Conservation (phyloP, 1,284 basidiomycete genomes). For the Chondrostereum purpureum region DNA sequence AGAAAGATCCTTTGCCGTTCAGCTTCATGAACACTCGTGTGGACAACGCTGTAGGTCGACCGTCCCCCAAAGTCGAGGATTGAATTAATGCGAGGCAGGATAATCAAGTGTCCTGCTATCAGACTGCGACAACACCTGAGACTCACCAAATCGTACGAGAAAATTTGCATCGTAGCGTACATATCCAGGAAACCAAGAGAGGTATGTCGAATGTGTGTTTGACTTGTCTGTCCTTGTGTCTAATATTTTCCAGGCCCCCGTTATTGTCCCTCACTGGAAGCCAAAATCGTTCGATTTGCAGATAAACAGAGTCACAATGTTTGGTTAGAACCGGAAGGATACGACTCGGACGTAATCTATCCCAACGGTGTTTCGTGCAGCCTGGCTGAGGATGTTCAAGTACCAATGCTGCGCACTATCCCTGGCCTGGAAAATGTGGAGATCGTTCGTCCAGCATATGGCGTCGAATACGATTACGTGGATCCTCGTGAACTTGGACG, state of each 20-base stretch:
- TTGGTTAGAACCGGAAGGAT: constrained; percentile 90
- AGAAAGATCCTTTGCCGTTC: constrained; percentile 55
- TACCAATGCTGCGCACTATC: constrained; percentile 74
- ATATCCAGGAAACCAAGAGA: constrained; percentile 84
- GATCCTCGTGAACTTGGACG: constrained; percentile 76
- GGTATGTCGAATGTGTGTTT: constrained; percentile 31
- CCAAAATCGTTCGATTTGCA: constrained; percentile 77
- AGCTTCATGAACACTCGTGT: constrained; percentile 45
- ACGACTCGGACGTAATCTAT: constrained; percentile 84
- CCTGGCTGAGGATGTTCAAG: constrained; percentile 78
- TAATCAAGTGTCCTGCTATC: constrained; percentile 70
- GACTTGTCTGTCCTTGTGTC: not conserved
- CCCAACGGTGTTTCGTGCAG: constrained; percentile 88
- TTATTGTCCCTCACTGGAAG: constrained; percentile 87
- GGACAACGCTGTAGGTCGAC: constrained; percentile 38
- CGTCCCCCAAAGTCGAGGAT: too few species aligned
- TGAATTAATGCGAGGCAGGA: constrained; percentile 30
- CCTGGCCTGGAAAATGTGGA: constrained; percentile 79
- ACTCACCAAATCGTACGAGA: constrained; percentile 73
- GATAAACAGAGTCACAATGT: constrained; percentile 69
- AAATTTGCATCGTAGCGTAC: constrained; percentile 71
- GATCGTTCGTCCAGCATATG: constrained; percentile 82
- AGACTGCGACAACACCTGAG: constrained; percentile 63
- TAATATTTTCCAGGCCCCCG: constrained; percentile 57
- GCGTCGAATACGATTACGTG: constrained; percentile 91